Evolutionary conservation across 352 stramenopile genomes (phyloP), one percentile per base, ranked within the genome.

Genomic region (Plasmopara halstedii): DNA sequence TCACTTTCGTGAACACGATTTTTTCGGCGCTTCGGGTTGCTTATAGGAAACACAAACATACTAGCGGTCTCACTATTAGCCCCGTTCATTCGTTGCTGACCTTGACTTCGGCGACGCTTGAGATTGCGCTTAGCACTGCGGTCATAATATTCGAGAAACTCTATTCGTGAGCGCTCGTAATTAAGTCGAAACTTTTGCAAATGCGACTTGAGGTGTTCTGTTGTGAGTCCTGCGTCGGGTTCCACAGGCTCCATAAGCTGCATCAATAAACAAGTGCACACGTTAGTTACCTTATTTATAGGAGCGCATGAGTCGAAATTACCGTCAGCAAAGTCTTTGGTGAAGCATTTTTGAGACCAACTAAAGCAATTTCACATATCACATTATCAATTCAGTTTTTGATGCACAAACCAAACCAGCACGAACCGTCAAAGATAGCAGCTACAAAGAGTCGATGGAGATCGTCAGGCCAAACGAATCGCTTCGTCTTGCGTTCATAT

Each of bases 161-260:
- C 78, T 52, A 73, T 62, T 6, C 83, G 73, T 22, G 83, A 94
- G 22, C 75, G 74, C 39, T 94, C 80, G 50, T 92, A 91, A 43
- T 94, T 90, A 43, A 91, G 74, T 14, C 83, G 78, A 58, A 90
- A 94, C 57, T 94, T 94, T 52, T 94, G 83, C 56, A 94, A 36
- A 57, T 94, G 83, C 38, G 77, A 90, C 64, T 94, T 94, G 21
- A 94, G 61, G 31, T 92, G 83, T 45, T 92, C 83, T 18, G 83
- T 94, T 31, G 83, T 94, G 32, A 94, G 70, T 14, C 73, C 78
- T 18, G 63, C 44, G 34, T 70, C 70, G 0, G 59, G 66, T 32
- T 69, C 80, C 31, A 78, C 67, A 1, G 54, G 57, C 7, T 77
- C 64, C 80, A 94, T 91, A 26, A 92, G 55, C 74, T 85, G 50